Evolutionary conservation across 768 basidiomycete species (phyloP), one percentile per base, ranked within the genome.

Genomic region (Glaciozyma antarctica): DNA sequence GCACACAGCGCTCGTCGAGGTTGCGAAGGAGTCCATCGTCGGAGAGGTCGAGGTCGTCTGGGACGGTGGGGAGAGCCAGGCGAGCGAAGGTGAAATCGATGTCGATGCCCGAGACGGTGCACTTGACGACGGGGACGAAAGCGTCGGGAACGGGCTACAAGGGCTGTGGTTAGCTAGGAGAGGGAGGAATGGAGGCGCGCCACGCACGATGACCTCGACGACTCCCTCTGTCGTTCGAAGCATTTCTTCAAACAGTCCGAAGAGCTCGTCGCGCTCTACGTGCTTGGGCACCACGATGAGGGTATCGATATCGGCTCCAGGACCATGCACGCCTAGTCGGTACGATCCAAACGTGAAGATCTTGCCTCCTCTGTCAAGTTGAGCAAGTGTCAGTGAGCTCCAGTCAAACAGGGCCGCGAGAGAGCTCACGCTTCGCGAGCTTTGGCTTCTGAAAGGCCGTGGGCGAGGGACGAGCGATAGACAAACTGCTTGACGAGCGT

Each of bases 321-420:
- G 95, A 17, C 90, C 90, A 77, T 98, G 95, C 26, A 98, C 95
- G 65, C 95, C 95, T 57, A 99, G 80, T 73, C 95, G 87, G 81
- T 97, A 98, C 59, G 93, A 97, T 49, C 95, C 95, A 77, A 94
- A 99, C 10, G 95, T 98, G 77, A 91, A 99, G 76, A 99, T 98
- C 81, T 98, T 94, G 69, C 93, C 95, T 59, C 95, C 95, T 13
- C 66, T 67, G 62, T 24, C 44, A 22, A n/a, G 24, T 9, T 7
- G n/a, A 24, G 41, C 26, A 32, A 2, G 26, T n/a, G 49, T 19
- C 26, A 22, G 56, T 15, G 30, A 28, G 51, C 17, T 4, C 32
- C 6, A 41, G 26, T 7, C n/a, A 5, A 10, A 17, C 51, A 41
- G 12, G 12, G 45, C 21, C 26, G 24, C 26, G 21, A 17, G 22